Base-by-base conservation (phyloP, 2,329 filamentous ascomycete species). In the Alternaria metachromatica region DNA sequence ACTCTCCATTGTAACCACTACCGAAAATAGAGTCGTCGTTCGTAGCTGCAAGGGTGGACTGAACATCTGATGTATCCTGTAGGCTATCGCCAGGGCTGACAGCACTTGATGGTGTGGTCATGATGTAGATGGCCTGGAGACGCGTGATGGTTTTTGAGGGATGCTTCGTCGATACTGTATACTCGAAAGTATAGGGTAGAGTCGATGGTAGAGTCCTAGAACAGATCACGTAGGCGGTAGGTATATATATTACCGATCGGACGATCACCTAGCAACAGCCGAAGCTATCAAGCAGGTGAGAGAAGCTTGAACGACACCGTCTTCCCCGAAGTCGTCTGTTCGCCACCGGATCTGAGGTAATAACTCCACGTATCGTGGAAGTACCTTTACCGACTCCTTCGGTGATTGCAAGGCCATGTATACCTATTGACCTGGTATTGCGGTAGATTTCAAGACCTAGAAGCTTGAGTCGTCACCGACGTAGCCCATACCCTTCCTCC, bases 401-500 rank as follows among this genome's bases (percentile, higher is more conserved):
- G n/a, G 8, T 5, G 37, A 41, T 18, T 41, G 37, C 15, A 18
- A 41, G 33, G 8, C 2, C 15, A 41, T 8, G 28, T 30, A 30
- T 30, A 2, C 28, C 28, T 13, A 13, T 12, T 30, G 28, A 30
- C 28, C 28, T 30, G 28, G 12, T 30, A 30, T 30, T 13, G 28
- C 28, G 28, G 28, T 37, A 33, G 2, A 3, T 13, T 15, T 23
- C 12, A 13, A 4, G 5, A 21, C 2, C 12, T n/a, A 41, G n/a
- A 41, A 37, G 13, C 20, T 21, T 64, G 44, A 70, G 2, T 69
- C 64, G 4, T 75, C 69, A 15, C 72, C 66, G 7, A 72, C 63
- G 55, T 80, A 90, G 12, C 89, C 88, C 90, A 92, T 92, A 0
- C 84, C 89, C 51, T 81, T 84, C 71, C 86, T 86, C 89, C 90